Conservation (phyloP, 2,329 filamentous ascomycete species). For the Penicillium sp. region DNA sequence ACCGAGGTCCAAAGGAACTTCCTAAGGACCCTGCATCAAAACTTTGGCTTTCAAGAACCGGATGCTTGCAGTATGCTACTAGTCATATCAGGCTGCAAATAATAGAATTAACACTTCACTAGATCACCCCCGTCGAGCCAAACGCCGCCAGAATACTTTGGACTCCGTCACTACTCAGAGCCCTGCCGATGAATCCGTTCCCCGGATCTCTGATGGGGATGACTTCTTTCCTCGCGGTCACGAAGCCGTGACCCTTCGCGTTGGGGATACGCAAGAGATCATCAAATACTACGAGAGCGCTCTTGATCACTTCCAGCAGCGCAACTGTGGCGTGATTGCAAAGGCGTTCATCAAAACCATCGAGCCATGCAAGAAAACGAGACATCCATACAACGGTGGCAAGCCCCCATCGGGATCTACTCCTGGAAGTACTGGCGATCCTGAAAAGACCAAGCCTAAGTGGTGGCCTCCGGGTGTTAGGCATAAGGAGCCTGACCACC, state of each 20-base stretch:
- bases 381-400: conserved; percentile 50
- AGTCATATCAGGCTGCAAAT: no score
- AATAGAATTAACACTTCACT: conserved; percentile 20
- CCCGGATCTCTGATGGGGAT: conserved; percentile 22
- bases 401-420: conserved; percentile 33
- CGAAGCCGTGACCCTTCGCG: conserved; percentile 33
- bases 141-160: no score
- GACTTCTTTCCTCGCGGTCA: conserved; percentile 21
- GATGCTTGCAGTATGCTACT: conserved; percentile 29
- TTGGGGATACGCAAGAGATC: conserved; percentile 41
- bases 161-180: no score
- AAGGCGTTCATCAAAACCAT: conserved; percentile 50
- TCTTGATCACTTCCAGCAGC: conserved; percentile 46
- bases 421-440: conserved; percentile 40
- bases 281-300: conserved; percentile 41
- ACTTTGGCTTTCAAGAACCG: conserved; percentile 30
- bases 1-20: conserved; percentile 36
- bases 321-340: conserved; percentile 45
- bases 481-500: conserved; percentile 51
- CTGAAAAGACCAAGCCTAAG: conserved; percentile 45
- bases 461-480: conserved; percentile 46
- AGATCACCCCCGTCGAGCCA: conserved; percentile 26
- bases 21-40: conserved; percentile 32
- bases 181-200: conserved; percentile 17
- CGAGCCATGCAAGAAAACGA: conserved; percentile 49